Conservation (phyloP, 2,329 filamentous ascomycete genomes). For the Penicillium sp. region DNA sequence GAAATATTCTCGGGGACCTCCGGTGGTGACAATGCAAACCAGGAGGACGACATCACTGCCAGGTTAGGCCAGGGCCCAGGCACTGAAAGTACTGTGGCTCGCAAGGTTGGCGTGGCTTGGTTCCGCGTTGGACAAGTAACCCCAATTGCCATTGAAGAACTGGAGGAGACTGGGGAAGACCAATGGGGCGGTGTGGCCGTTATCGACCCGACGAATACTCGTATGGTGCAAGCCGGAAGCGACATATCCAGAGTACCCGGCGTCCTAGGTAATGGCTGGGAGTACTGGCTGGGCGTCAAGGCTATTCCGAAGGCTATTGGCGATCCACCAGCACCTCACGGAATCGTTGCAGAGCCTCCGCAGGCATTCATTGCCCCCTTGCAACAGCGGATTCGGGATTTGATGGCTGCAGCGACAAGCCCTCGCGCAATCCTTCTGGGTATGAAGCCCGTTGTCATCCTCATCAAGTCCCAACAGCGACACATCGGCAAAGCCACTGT, state of each 20-base stretch:
- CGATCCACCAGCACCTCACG: slow-evolving; percentile 34
- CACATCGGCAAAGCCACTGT: slow-evolving; percentile 87
- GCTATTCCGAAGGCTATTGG: slow-evolving; percentile 51
- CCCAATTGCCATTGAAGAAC: slow-evolving; percentile 44
- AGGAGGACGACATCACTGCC: slow-evolving; percentile 64
- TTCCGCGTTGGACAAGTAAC: slow-evolving; percentile 78
- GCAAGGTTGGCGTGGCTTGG: slow-evolving; percentile 70
- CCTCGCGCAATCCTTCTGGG: slow-evolving; percentile 78
- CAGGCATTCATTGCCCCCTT: slow-evolving; percentile 54
- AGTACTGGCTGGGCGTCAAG: slow-evolving; percentile 79
- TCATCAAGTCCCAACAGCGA: slow-evolving; percentile 86
- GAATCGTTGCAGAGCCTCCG: slow-evolving; percentile 35
- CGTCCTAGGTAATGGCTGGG: slow-evolving; percentile 73
- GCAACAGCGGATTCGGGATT: slow-evolving; percentile 69
- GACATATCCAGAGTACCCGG: slow-evolving; percentile 76
- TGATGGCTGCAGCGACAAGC: slow-evolving; percentile 85
- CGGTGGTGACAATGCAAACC: slow-evolving; percentile 54
- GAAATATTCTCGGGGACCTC: slow-evolving; percentile 67
- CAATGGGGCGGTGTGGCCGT: slow-evolving; percentile 81
- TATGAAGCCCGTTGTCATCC: slow-evolving; percentile 80
- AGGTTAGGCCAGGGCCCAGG: slow-evolving; percentile 36
- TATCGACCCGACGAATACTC: slow-evolving; percentile 79
- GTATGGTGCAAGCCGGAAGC: slow-evolving; percentile 87
- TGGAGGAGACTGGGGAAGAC: slow-evolving; percentile 59
- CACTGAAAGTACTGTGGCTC: slow-evolving; percentile 28